Base-by-base conservation (phyloP, 2,329 filamentous ascomycete genomes). In the Aspergillus quadrilineatus region DNA sequence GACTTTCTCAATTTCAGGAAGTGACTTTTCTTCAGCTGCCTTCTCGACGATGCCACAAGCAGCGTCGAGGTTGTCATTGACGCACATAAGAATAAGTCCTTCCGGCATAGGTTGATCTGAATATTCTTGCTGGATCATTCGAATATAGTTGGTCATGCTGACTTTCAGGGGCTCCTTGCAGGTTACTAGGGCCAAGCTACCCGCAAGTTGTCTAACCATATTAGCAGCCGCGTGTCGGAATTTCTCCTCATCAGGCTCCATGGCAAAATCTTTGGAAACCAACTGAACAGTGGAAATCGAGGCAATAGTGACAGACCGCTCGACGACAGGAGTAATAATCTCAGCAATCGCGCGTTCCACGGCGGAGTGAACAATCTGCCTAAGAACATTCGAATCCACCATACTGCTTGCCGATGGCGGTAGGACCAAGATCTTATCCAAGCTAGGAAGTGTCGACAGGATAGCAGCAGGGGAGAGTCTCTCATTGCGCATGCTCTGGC, bases 101-200 rank as follows among this genome's bases (percentile, higher is more conserved):
- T 99, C 94, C 0, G 94, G 91, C 60, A 99, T 82, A 14, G 90
- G 89, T 65, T 88, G 85, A 52, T 85, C 82, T 2, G 81, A 82
- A 41, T 84, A 77, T 50, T 84, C 82, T 56, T 82, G 79, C 52
- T 90, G 89, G 53, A 90, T 86, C 37, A 96, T 82, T n/a, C 94
- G 89, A 73, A 99, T 92, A 70, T 97, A 96, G 75, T 97, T 99
- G 53, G 89, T 95, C 74, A 99, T 96, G 76, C 95, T 97, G 73
- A 95, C 94, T 59, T 94, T 87, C 14, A 99, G 81, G 14, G 94
- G 94, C 73, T 99, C 94, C 75, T 97, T 99, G 70, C 92, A 97
- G 3, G 94, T 99, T n/a, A 99, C 94, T 32, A 97, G 82, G 12
- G 94, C 94, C 54, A 99, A 82, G 68, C 92, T 96, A 39, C 94